phyloP scores from a whole-genome alignment of 1,284 basidiomycete species.

The Afroboletus lepidellus region DNA sequence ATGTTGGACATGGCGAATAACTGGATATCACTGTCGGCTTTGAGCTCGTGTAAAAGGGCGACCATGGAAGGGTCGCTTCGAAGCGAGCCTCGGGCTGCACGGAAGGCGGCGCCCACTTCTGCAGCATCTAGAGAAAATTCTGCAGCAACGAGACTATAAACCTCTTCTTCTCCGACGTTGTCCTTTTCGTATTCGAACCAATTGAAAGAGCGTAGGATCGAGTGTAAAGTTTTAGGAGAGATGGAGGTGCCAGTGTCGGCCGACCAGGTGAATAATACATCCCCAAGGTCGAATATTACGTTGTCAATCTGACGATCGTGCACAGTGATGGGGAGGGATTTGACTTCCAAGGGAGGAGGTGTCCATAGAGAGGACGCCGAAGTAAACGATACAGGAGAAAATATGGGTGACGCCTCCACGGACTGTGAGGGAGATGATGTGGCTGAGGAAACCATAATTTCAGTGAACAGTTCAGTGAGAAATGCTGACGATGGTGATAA shows the following conservation, averaged over 20 bases:
- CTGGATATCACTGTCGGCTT: background rate
- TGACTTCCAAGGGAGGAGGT: conserved; percentile 2
- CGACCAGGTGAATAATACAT: conserved; percentile 28
- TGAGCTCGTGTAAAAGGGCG: conserved; percentile 18
- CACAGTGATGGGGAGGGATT: background rate
- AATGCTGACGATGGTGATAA: background rate
- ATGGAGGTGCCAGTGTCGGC: conserved; percentile 18
- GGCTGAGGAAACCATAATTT: conserved; percentile 3
- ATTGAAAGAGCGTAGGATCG: conserved; percentile 15
- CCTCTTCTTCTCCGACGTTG: conserved; percentile 17
- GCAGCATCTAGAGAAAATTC: conserved; percentile 21
- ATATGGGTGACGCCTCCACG: conserved; percentile 2
- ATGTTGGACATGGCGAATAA: conserved; percentile 29
- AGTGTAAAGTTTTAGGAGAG: conserved; percentile 12
- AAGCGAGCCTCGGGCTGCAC: conserved; percentile 10
- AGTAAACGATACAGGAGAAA: background rate
- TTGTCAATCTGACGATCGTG: conserved; percentile 24
- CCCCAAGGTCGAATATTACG: conserved; percentile 24
- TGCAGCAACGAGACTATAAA: conserved; percentile 6
- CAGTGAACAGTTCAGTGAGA: background rate
- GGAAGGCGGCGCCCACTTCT: conserved; percentile 12
- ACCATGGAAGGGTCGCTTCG: conserved; percentile 16
- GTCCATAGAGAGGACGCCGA: conserved; percentile 4
- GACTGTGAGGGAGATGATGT: background rate
- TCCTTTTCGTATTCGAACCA: conserved; percentile 30